Base-by-base conservation (phyloP, 73 alveolate species). In the Diophrys sp. region DNA sequence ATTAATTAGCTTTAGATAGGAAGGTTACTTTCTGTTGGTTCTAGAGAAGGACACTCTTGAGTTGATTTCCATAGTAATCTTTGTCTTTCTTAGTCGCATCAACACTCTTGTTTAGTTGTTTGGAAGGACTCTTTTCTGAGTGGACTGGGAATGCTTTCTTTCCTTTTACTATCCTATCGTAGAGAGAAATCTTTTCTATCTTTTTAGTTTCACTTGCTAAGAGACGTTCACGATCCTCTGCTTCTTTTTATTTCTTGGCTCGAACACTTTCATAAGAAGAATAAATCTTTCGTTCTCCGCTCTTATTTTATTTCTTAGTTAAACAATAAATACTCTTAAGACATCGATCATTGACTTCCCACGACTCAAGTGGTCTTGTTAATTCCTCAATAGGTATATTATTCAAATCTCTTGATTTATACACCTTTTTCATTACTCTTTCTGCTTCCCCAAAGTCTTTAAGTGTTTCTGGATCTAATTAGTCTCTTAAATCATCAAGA, bases 311-410 rank as follows among this genome's bases (percentile, higher is more conserved):
- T 68, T 55, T 25, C 5, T 55, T 1, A 68, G 75, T 2, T 14
- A 25, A 5, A 44, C 18, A 11, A 68, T 23, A 68, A 68, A 68
- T 68, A n/a, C 56, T 26, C 29, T 68, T 68, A 44, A 68, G 29
- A 24, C 75, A 68, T 18, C 75, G 1, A 44, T 26, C 29, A 29
- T 68, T 68, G 30, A 68, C 75, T 28, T 68, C 75, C 75, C 75
- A 68, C 2, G 75, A 55, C 24, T 68, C 75, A 25, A 25, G 34
- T 28, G 23, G 18, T 29, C 75, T 25, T 25, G 75, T 68, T 1
- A 68, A 31, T 68, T 68, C 75, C 5, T 68, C 75, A 2, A 68
- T 68, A 26, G 75, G 75, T 2, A 68, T 68, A 5, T 68, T 68
- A 5, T 28, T 2, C 1, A 68, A 5, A 24, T 68, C 55, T 2